These are phyloP conservation scores for Puccinia triticina DNA, from an alignment of 1,284 basidiomycete genomes.

Conservation along the genomic window DNA sequence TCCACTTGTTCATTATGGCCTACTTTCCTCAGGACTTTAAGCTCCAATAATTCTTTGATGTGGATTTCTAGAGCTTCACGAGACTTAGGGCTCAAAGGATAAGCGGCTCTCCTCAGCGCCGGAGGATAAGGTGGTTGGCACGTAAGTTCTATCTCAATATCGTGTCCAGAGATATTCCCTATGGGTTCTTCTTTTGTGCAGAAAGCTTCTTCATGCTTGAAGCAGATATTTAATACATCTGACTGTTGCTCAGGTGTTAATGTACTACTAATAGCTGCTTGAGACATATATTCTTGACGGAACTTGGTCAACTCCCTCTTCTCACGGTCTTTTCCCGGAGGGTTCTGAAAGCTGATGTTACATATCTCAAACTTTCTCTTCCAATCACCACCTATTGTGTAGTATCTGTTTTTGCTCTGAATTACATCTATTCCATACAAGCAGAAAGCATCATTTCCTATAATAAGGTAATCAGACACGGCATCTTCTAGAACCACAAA, in stretches of 20 bases:
- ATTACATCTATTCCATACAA: conserved; percentile 14
- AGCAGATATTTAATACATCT: no score
- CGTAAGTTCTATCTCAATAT: not conserved
- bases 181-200: conserved; percentile 10
- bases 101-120: not conserved
- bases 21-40: not conserved
- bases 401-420: conserved; percentile 22
- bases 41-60: not conserved
- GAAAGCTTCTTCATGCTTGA: conserved; percentile 5
- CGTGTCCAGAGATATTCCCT: not conserved
- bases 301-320: no score
- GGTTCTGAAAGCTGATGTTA: not conserved
- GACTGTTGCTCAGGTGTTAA: no score
- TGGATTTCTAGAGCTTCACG: conserved; percentile 15
- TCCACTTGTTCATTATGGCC: conserved; percentile 32
- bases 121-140: conserved; percentile 13
- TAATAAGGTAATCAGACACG: not conserved
- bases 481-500: not conserved
- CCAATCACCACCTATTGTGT: conserved; percentile 28
- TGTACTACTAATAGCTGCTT: no score
- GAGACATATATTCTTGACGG: no score
- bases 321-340: no score
- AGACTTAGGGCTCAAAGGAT: conserved; percentile 7
- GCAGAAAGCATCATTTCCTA: conserved; percentile 23
- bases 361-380: conserved; percentile 25